Conservation (phyloP, 2,329 filamentous ascomycete species). For the Aspergillus candidus region DNA sequence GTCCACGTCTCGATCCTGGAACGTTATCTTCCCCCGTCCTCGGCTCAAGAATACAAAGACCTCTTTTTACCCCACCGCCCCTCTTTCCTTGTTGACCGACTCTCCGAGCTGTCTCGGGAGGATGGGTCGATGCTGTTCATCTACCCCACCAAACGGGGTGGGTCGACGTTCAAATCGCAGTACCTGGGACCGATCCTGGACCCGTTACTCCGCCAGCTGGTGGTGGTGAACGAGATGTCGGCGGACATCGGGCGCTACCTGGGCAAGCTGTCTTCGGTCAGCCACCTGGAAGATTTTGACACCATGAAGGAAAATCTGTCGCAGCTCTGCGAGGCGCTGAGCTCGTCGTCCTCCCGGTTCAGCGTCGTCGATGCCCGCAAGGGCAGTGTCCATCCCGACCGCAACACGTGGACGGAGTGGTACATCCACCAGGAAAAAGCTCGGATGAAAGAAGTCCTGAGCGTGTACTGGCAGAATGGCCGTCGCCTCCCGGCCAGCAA, state of each 20-base stretch:
- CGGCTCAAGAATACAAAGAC: slow-evolving; percentile 52
- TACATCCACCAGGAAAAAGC: slow-evolving; percentile 60
- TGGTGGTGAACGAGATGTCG: slow-evolving; percentile 54
- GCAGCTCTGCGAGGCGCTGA: slow-evolving; percentile 35
- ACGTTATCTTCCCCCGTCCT: slow-evolving; percentile 60
- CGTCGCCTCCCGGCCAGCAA: slow-evolving; percentile 29
- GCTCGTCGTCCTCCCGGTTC: slow-evolving; percentile 35
- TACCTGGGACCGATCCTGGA: slow-evolving; percentile 58
- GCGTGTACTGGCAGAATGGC: slow-evolving; percentile 37
- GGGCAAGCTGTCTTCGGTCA: slow-evolving; percentile 49
- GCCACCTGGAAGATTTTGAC: slow-evolving; percentile 51
- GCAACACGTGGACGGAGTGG: slow-evolving; percentile 57
- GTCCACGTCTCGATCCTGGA: slow-evolving; percentile 58
- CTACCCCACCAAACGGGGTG: slow-evolving; percentile 56
- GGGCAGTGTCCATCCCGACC: slow-evolving; percentile 46
- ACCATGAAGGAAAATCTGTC: slow-evolving; percentile 41
- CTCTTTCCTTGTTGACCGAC: slow-evolving; percentile 55
- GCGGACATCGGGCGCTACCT: slow-evolving; percentile 51
- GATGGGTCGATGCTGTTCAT: slow-evolving; percentile 56
- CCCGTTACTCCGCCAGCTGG: slow-evolving; percentile 53
- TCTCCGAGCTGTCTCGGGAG: slow-evolving; percentile 53
- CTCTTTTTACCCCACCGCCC: slow-evolving; percentile 51
- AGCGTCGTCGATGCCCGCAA: slow-evolving; percentile 47
- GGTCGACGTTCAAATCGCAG: slow-evolving; percentile 51
- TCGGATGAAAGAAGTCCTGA: slow-evolving; percentile 49